phyloP scores from a whole-genome alignment of 139 green algal genomes.

The Auxenochlorella pyrenoidosa region DNA sequence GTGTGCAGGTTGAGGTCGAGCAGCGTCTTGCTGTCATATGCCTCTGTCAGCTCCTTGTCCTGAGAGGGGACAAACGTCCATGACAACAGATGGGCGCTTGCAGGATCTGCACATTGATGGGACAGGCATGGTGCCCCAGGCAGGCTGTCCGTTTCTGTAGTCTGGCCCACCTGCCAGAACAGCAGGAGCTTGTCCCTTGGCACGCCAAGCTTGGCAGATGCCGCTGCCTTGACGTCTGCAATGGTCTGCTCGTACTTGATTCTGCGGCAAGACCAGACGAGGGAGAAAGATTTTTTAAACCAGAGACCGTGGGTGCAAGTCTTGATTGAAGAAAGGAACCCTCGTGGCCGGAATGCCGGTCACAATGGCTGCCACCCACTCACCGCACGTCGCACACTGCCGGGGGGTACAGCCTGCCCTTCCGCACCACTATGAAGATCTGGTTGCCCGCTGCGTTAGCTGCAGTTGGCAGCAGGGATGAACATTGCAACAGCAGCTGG shows the following conservation, averaged over 20 bases:
- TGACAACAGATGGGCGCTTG: not conserved
- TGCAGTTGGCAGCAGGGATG: not conserved
- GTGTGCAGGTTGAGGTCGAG: constrained; percentile 86
- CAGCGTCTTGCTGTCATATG: constrained; percentile 72
- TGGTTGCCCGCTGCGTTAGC: constrained; percentile 57
- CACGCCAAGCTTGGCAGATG: constrained; percentile 56
- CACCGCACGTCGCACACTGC: constrained; percentile 67
- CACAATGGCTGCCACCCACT: not conserved
- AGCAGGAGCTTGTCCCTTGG: constrained; percentile 71
- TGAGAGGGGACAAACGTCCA: not conserved
- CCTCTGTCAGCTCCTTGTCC: constrained; percentile 67
- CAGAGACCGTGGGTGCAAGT: too few relatives aligned
- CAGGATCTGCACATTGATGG: not conserved
- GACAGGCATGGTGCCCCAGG: not conserved
- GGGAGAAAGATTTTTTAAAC: too few relatives aligned
- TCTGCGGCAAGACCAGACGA: constrained; percentile 34
- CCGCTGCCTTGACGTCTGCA: constrained; percentile 61
- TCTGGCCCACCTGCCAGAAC: constrained; percentile 63
- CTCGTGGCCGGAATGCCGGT: too few relatives aligned
- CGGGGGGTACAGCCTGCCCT: constrained; percentile 68
- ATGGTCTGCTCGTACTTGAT: constrained; percentile 82
- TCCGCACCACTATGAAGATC: constrained; percentile 61
- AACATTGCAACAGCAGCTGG: not conserved
- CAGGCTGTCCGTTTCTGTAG: not conserved
- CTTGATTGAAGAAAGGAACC: too few relatives aligned